Percentiles rank a stretch among this genome's conserved stretches.
Conservation (phyloP, 176 grass and related monocot genomes). For the sorghum (Sorghum bicolor) region DNA sequence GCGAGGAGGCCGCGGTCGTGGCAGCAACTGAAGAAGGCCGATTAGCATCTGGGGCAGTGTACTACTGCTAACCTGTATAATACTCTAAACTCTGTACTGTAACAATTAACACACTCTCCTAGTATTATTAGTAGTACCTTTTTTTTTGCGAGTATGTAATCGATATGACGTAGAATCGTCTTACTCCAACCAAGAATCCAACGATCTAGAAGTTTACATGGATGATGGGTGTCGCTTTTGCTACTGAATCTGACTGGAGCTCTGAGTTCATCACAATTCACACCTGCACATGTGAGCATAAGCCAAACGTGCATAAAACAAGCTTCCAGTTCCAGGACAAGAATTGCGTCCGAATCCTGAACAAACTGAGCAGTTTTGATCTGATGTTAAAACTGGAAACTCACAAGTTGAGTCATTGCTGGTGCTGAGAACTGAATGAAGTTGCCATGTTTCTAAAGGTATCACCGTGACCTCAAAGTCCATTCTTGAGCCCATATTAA, state of each 20-base stretch:
- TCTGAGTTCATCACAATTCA: not conserved
- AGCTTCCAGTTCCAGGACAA: not conserved
- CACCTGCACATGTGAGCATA: not conserved
- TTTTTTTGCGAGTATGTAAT: no score
- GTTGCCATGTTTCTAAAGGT: not conserved
- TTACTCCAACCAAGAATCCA: not conserved
- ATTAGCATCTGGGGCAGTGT: not conserved
- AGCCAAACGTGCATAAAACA: not conserved
- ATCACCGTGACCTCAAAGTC: not conserved
- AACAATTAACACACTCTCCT: no score
- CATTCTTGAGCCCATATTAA: not conserved
- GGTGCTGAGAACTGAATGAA: not conserved
- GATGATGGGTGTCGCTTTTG: no score
- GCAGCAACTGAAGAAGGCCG: conserved; percentile 9
- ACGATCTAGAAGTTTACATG: not conserved
- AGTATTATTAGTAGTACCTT: no score
- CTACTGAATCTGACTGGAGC: no score
- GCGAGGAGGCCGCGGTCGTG: conserved; percentile 22
- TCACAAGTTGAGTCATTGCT: not conserved
- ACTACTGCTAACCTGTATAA: not conserved
- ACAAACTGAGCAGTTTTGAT: not conserved
- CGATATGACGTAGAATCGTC: not conserved
- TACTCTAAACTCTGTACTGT: not conserved
- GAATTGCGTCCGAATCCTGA: not conserved
- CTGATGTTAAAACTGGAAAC: not conserved